Evolutionary conservation across 305 asterid genomes (phyloP).

Genomic region (Withania somnifera): DNA sequence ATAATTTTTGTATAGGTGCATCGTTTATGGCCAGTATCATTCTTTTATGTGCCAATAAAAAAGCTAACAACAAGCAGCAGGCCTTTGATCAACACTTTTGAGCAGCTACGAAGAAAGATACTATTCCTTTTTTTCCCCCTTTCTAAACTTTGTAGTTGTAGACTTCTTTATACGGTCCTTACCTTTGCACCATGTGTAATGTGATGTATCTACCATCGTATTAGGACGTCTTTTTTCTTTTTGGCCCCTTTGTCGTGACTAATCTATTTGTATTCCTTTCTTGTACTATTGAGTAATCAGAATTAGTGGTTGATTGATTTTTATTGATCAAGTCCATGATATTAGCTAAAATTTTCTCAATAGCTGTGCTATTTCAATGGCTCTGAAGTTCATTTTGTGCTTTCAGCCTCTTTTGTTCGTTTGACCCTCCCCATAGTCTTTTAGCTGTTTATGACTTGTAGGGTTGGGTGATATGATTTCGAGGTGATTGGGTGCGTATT

Average conservation of each 20-base stretch:
- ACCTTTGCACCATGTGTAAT: neutral
- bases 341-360: neutral
- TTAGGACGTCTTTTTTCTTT: neutral
- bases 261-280: neutral
- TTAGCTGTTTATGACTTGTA: no score
- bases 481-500: no score
- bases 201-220: neutral
- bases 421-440: no score
- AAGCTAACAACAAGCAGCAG: slow-evolving; percentile 5
- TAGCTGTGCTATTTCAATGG: neutral
- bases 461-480: no score
- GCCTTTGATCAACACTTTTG: neutral
- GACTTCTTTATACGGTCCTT: neutral
- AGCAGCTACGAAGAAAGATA: neutral
- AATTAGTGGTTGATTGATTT: neutral
- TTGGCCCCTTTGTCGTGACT: no score
- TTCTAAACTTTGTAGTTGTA: slow-evolving; percentile 4
- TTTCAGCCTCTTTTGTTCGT: no score
- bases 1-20: slow-evolving; percentile 16
- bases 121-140: neutral
- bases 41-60: slow-evolving; percentile 36
- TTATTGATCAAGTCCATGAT: neutral
- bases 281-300: neutral
- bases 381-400: neutral
- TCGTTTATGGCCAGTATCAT: slow-evolving; percentile 38